These are phyloP conservation scores for Elaeis oleifera DNA, from an alignment of 202 grass and related monocot genomes.

Conservation along the genomic window DNA sequence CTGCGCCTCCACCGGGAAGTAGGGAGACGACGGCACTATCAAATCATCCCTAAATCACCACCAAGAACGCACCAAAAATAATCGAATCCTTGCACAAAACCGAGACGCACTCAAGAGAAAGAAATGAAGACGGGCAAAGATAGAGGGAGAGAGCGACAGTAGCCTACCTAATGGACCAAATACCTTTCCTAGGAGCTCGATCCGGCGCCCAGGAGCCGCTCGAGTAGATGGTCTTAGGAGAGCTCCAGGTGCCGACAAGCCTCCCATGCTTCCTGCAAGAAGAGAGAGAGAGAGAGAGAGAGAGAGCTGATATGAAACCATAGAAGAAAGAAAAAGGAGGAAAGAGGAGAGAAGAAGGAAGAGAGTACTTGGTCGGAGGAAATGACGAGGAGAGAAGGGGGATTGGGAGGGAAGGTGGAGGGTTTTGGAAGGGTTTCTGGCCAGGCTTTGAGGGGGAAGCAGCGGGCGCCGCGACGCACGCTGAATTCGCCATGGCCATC, in stretches of 20 bases:
- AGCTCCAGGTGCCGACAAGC: conserved; percentile 3
- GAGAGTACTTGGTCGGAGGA: not conserved
- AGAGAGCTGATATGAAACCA: not conserved
- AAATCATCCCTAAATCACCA: conserved; percentile 52
- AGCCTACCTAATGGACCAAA: conserved; percentile 78
- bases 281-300: conserved; percentile 24
- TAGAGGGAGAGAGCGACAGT: not conserved
- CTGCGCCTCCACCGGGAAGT: conserved; percentile 44
- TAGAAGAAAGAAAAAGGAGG: not conserved
- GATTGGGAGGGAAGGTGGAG: conserved; percentile 21
- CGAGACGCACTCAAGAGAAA: not conserved
- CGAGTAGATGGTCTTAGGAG: conserved; percentile 4
- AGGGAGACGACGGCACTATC: conserved; percentile 52
- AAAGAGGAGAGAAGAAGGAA: not conserved
- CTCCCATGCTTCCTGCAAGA: not conserved
- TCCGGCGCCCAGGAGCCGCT: conserved; percentile 7
- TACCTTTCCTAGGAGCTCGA: conserved; percentile 31
- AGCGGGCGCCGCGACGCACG: conserved; percentile 27
- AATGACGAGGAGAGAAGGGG: conserved; percentile 18
- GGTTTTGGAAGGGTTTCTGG: conserved; percentile 28
- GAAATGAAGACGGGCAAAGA: not conserved
- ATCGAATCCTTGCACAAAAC: not conserved
- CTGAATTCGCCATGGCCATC: conserved; percentile 12
- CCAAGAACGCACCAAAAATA: not conserved
- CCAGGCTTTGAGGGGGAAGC: conserved; percentile 3